These are phyloP conservation scores for Thalassia testudinum DNA, from an alignment of 116 monocot species.

Conservation along the genomic window DNA sequence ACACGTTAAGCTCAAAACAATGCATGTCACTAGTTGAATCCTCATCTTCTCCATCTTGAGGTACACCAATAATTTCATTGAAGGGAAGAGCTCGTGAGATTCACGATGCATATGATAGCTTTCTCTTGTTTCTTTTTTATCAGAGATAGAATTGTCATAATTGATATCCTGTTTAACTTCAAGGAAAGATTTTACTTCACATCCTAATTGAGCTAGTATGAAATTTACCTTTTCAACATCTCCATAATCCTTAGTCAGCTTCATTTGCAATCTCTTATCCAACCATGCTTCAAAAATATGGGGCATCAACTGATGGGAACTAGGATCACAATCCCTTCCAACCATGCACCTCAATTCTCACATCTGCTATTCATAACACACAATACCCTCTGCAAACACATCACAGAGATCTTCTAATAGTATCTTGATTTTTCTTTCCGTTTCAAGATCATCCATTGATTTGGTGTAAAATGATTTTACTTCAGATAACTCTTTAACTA, in stretches of 20 bases:
- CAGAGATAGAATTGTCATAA: conserved; percentile 8
- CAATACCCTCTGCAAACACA: conserved; percentile 68
- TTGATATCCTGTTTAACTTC: conserved; percentile 21
- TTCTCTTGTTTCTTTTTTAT: conserved; percentile 2
- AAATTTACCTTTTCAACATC: conserved; percentile 23
- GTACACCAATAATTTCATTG: conserved; percentile 58
- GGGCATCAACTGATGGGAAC: conserved; percentile 35
- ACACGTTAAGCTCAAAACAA: conserved; percentile 74
- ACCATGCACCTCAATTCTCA: conserved; percentile 35
- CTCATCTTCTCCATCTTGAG: conserved; percentile 50
- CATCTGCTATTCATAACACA: conserved; percentile 61
- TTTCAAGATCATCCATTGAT: conserved; percentile 41
- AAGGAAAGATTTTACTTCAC: conserved; percentile 49
- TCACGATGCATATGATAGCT: conserved; percentile 31
- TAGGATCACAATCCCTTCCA: conserved; percentile 17
- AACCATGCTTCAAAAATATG: conserved; percentile 79
- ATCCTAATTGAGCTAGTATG: conserved; percentile 31
- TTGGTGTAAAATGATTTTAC: conserved; percentile 30
- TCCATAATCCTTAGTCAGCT: conserved; percentile 36
- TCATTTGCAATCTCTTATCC: conserved; percentile 62
- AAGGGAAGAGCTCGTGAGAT: conserved; percentile 76
- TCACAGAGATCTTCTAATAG: conserved; percentile 79
- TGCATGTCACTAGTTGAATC: conserved; percentile 79
- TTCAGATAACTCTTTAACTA: conserved; percentile 66
- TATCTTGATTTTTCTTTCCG: conserved; percentile 30